These are phyloP conservation scores for Rutstroemia sp. DNA, from an alignment of 2,329 filamentous ascomycete species.

Conservation along the genomic window DNA sequence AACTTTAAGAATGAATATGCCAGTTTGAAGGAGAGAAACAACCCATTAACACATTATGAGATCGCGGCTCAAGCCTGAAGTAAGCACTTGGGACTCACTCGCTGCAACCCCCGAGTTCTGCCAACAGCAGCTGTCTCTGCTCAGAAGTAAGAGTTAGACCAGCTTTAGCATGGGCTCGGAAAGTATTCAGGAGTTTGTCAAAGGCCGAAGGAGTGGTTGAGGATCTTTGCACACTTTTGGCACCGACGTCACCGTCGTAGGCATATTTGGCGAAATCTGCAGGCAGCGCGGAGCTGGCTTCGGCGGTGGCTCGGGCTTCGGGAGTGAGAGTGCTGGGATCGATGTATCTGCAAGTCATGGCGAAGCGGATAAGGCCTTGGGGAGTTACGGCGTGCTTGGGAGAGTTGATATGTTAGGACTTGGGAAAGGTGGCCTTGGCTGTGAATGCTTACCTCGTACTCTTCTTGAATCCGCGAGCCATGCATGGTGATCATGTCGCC, in stretches of 20 bases:
- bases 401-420: conserved; percentile 15
- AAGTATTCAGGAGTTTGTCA: neutral
- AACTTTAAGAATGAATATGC: no score
- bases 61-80: no score
- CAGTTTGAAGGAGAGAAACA: no score
- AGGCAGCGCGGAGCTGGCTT: conserved; percentile 31
- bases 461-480: conserved; percentile 48
- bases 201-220: neutral
- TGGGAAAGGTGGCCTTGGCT: no score
- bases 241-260: conserved; percentile 28
- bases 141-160: neutral
- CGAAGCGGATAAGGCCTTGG: conserved; percentile 44
- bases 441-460: conserved; percentile 42
- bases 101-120: neutral
- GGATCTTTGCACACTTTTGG: neutral
- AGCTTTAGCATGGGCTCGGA: neutral
- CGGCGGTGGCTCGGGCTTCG: conserved; percentile 25
- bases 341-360: conserved; percentile 48
- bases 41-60: no score
- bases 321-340: conserved; percentile 35
- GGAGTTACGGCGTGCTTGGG: conserved; percentile 45
- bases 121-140: neutral
- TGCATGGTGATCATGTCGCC: conserved; percentile 61
- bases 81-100: neutral
- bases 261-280: conserved; percentile 21